Evolutionary conservation across 768 basidiomycete genomes (phyloP).

Genomic region (Termitomyces eurrhizus): DNA sequence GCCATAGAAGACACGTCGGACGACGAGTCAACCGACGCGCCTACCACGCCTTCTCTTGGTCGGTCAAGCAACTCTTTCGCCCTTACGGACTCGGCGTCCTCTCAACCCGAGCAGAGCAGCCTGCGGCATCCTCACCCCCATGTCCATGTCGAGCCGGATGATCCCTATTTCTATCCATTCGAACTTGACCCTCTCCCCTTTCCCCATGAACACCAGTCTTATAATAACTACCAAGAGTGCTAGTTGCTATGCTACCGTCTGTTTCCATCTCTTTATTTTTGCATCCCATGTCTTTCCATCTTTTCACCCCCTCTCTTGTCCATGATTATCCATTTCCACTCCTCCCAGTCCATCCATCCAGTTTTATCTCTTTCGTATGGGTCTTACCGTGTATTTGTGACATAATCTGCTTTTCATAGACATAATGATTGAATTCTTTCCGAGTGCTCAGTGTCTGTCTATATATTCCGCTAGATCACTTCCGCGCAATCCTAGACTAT

Average conservation of each 20-base stretch:
- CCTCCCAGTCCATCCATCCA: conserved; percentile 1
- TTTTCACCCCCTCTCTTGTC: background rate
- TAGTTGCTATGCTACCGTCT: conserved; percentile 36
- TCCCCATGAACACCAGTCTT: conserved; percentile 46
- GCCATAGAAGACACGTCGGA: conserved; percentile 83
- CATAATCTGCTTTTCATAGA: conserved; percentile 12
- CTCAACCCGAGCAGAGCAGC: conserved; percentile 46
- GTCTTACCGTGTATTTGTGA: conserved; percentile 11
- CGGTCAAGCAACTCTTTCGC: conserved; percentile 55
- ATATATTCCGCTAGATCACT: conserved; percentile 7
- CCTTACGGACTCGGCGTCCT: conserved; percentile 47
- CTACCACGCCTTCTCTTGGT: conserved; percentile 56
- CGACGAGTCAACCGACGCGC: conserved; percentile 70
- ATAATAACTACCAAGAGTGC: conserved; percentile 63
- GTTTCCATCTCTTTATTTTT: conserved; percentile 21
- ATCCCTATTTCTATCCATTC: conserved; percentile 60
- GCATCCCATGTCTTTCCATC: conserved; percentile 20
- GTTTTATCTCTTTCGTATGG: conserved; percentile 7
- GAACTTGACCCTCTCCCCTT: conserved; percentile 73
- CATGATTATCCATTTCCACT: conserved; percentile 7
- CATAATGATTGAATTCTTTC: background rate
- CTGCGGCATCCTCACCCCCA: conserved; percentile 46
- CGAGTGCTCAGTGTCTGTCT: background rate
- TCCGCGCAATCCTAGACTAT: conserved; percentile 6
- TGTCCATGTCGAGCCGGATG: conserved; percentile 59